Evolutionary conservation across 257 asterid species (phyloP).

Genomic region (Coffea canephora): DNA sequence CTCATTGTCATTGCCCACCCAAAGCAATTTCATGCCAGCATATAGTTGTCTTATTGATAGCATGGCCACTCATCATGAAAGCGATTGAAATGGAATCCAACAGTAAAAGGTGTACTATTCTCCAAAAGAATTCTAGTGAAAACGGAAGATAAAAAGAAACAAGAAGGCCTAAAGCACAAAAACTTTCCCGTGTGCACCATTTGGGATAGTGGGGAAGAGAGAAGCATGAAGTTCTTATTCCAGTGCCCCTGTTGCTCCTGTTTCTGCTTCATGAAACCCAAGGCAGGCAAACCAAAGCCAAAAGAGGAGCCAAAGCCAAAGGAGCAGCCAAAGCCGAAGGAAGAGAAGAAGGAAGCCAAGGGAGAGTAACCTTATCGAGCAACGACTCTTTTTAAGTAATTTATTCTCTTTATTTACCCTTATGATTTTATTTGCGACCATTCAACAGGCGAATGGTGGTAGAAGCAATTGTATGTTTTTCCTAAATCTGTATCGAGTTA

Average conservation of each 20-base stretch:
- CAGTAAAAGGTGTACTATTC: neutral
- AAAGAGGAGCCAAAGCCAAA: slow-evolving; percentile 8
- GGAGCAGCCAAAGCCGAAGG: neutral
- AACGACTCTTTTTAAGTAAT: neutral
- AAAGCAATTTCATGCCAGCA: neutral
- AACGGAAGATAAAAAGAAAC: neutral
- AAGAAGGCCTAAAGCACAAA: neutral
- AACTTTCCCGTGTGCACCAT: slow-evolving; percentile 7
- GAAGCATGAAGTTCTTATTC: slow-evolving; percentile 67
- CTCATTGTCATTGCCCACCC: slow-evolving; percentile 13
- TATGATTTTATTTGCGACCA: neutral
- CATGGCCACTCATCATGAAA: slow-evolving; percentile 21
- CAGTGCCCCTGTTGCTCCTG: slow-evolving; percentile 84
- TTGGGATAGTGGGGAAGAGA: slow-evolving; percentile 5
- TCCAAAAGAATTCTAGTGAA: neutral
- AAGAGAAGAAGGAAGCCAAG: neutral
- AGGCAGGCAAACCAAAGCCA: slow-evolving; percentile 50
- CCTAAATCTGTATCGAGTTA: neutral
- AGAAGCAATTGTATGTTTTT: neutral
- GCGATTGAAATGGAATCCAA: slow-evolving; percentile 34
- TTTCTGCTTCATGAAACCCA: slow-evolving; percentile 76
- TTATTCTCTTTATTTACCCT: neutral
- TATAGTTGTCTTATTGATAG: slow-evolving; percentile 7
- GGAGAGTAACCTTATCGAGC: neutral
- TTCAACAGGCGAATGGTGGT: neutral